Evolutionary conservation across 2,329 filamentous ascomycete species (phyloP).

Genomic region (Colletotrichum trifolii): DNA sequence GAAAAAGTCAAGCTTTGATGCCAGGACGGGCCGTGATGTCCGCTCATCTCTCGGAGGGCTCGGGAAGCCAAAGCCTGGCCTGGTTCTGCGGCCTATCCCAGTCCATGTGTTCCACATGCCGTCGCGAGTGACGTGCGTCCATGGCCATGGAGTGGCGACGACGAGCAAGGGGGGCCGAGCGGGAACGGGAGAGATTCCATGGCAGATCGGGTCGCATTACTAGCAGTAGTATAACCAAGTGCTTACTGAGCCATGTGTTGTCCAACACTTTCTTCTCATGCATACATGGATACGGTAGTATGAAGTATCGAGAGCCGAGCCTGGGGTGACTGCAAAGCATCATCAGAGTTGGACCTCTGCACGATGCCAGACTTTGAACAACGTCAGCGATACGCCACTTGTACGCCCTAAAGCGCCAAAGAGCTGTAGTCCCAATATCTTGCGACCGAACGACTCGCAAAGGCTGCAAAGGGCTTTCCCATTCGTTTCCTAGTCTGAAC

Average conservation of each 20-base stretch:
- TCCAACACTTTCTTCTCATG: too few species aligned
- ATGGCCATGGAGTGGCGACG: too few species aligned
- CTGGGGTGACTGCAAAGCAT: conserved; percentile 10
- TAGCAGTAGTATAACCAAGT: not conserved
- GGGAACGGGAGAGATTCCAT: conserved; percentile 15
- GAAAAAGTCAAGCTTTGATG: conserved; percentile 31
- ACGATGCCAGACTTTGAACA: not conserved
- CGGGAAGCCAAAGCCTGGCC: conserved; percentile 18
- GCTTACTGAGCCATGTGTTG: too few species aligned
- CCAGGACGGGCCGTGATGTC: conserved; percentile 26
- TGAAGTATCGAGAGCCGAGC: not conserved
- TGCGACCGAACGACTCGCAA: too few species aligned
- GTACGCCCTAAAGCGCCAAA: not conserved
- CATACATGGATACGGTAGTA: too few species aligned
- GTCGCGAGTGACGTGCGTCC: not conserved
- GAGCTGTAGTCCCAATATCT: not conserved
- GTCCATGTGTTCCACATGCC: conserved; percentile 12
- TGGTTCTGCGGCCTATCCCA: not conserved
- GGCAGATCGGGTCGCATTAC: conserved; percentile 16
- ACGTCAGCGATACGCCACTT: not conserved
- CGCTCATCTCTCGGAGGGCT: conserved; percentile 27
- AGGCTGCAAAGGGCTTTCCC: not conserved
- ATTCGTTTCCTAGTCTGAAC: not conserved
- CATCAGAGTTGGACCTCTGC: conserved; percentile 12
- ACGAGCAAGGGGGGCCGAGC: not conserved